phyloP scores from a whole-genome alignment of 2,329 filamentous ascomycete genomes.

The Alternaria arborescens region DNA sequence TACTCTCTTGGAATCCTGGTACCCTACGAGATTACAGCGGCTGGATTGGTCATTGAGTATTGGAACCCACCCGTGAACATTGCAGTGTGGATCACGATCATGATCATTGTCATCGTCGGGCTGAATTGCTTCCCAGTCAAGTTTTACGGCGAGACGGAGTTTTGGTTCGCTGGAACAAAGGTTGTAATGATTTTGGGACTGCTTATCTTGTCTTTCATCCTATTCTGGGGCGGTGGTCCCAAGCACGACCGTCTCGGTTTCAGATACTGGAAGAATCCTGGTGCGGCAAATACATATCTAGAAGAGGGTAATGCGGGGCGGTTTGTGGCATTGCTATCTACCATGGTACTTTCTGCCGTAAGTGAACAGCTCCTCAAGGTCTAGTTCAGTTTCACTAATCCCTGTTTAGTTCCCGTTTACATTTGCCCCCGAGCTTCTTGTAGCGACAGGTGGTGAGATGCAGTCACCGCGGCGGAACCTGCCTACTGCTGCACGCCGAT shows the following conservation, averaged over 20 bases:
- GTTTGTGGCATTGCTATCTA: conserved; percentile 62
- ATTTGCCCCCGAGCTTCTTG: conserved; percentile 34
- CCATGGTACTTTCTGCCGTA: conserved; percentile 61
- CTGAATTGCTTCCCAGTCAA: conserved; percentile 49
- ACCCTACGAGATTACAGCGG: conserved; percentile 48
- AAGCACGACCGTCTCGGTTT: conserved; percentile 62
- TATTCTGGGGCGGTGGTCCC: conserved; percentile 66
- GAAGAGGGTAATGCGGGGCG: conserved; percentile 58
- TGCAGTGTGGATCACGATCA: conserved; percentile 49
- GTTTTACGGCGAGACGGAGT: conserved; percentile 51
- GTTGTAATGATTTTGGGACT: conserved; percentile 55
- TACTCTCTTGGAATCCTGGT: conserved; percentile 43
- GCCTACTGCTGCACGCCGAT: conserved; percentile 66
- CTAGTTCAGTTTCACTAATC: not conserved
- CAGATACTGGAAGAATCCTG: conserved; percentile 65
- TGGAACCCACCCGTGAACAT: conserved; percentile 47
- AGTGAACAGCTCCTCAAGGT: conserved; percentile 33
- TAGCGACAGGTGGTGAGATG: conserved; percentile 67
- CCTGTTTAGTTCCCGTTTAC: conserved; percentile 10
- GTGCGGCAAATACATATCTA: conserved; percentile 61
- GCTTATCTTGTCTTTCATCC: conserved; percentile 62
- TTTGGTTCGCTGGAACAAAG: conserved; percentile 45
- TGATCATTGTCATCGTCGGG: conserved; percentile 47
- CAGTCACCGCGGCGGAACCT: conserved; percentile 66
- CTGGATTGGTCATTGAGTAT: conserved; percentile 49